Percentiles rank a stretch among this genome's conserved stretches.
Conservation (phyloP, 2,329 filamentous ascomycete species). For the Colletotrichum sp. region DNA sequence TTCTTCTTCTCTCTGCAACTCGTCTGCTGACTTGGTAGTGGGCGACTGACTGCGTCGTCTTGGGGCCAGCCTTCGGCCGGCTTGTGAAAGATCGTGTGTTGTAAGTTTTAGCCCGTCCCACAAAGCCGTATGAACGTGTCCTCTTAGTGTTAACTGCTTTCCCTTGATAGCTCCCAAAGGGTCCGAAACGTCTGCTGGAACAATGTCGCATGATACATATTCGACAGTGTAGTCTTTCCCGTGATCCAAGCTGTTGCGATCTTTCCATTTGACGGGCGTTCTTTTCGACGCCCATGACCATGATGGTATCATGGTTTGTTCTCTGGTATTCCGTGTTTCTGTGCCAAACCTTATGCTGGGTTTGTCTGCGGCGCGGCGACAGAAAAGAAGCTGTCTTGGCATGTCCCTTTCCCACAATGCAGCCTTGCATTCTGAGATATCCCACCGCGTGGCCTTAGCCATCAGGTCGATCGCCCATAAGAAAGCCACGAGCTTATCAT, state of each 20-base stretch:
- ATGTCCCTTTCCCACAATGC: not conserved
- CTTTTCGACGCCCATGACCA: not conserved
- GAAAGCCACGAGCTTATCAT: not conserved
- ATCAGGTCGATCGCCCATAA: not conserved
- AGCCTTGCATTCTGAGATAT: not conserved
- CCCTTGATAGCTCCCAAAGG: not conserved
- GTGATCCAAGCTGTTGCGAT: not conserved
- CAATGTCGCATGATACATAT: not conserved
- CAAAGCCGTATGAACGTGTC: not conserved
- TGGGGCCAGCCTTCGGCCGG: accelerated
- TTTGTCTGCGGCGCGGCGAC: not conserved
- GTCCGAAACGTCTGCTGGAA: not conserved
- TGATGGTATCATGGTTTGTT: not conserved
- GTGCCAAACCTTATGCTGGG: accelerated
- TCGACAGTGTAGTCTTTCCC: not conserved
- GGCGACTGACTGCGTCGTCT: not conserved
- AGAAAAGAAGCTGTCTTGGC: not conserved
- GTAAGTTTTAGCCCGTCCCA: not conserved
- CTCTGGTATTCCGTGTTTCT: not conserved
- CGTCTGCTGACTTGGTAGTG: accelerated
- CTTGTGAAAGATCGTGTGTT: not conserved
- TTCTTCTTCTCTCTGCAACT: not conserved
- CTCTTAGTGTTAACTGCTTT: not conserved
- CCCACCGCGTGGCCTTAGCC: not conserved
- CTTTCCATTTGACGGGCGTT: not conserved